Base-by-base conservation (phyloP, 768 basidiomycete species). In the Lactarius hengduanensis region DNA sequence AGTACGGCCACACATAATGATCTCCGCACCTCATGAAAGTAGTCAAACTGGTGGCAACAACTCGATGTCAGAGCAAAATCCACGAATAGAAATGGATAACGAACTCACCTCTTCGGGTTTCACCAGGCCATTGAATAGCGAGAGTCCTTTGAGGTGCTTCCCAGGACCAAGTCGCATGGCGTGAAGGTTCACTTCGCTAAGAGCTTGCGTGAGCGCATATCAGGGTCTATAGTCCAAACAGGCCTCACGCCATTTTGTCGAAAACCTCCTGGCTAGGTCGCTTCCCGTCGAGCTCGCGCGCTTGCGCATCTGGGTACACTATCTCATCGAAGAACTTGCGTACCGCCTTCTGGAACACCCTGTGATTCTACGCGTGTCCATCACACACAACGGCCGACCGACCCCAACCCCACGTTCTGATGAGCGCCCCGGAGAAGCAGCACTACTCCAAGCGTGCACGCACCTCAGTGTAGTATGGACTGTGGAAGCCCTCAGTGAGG, bases 151-250 rank as follows among this genome's bases (percentile, higher is more conserved):
- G 59, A 96, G 77, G 71, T 95, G 93, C 72, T 90, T 92, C 22
- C 91, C 92, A 2, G 96, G 96, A 7, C 96, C 96, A 79, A 96
- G 82, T n/a, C 94, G 84, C 93, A 97, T 96, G 10, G 92, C 91
- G 74, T 93, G 90, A 26, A 98, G 61, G 71, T 94, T 87, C 34
- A 86, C 67, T 64, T 86, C 86, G 8, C 86, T 90, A 65, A 4
- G 53, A 30, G 47, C 34, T 38, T 57, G 38, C 9, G 71, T 69
- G 63, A 64, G 57, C 32, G 76, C 59, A 58, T 74, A 75, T 28
- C 45, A 22, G 22, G 9, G 8, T 8, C 0, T 8, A 18, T 3
- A 20, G 13, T 20, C 11, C 16, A 47, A 26, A 22, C 22, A 11
- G 38, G 13, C 22, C 81, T 62, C 66, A 90, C 88, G 92, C 86